Conservation (phyloP, 1,284 basidiomycete genomes). For the Cutaneotrichosporon sp. region DNA sequence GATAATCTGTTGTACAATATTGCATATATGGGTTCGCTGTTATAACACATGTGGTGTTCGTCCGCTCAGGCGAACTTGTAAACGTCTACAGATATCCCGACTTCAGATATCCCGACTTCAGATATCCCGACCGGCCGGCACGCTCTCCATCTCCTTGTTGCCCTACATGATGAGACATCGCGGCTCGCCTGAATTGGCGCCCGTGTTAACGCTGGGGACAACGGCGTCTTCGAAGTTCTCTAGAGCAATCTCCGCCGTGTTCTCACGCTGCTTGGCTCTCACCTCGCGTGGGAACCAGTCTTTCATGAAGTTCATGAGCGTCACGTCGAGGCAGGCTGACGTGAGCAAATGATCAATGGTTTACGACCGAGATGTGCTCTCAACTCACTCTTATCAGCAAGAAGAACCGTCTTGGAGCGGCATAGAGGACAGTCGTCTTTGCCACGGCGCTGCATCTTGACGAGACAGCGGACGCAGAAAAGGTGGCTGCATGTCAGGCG, state of each 20-base stretch:
- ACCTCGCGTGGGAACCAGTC: slow-evolving; percentile 90
- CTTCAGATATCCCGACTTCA: too few species aligned
- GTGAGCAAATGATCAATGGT: neutral
- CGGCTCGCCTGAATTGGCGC: too few species aligned
- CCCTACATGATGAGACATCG: slow-evolving; percentile 47
- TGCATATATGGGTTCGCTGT: neutral
- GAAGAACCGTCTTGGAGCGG: slow-evolving; percentile 66
- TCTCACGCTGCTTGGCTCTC: slow-evolving; percentile 67
- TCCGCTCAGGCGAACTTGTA: too few species aligned
- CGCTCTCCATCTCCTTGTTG: too few species aligned
- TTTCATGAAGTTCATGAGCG: slow-evolving; percentile 63
- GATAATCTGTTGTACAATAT: slow-evolving; percentile 5
- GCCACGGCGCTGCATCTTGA: slow-evolving; percentile 86
- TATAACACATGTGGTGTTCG: neutral
- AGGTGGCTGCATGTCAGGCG: slow-evolving; percentile 77
- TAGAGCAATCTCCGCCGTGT: slow-evolving; percentile 67
- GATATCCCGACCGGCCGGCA: too few species aligned
- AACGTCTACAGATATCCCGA: too few species aligned
- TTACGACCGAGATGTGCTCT: too few species aligned
- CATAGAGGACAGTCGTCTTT: slow-evolving; percentile 83
- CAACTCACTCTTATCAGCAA: slow-evolving; percentile 66
- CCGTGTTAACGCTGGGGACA: slow-evolving; percentile 49
- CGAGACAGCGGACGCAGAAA: slow-evolving; percentile 88
- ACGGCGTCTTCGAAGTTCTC: slow-evolving; percentile 68
- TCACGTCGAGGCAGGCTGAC: slow-evolving; percentile 35